These are phyloP conservation scores for Neurospora cerealis DNA, from an alignment of 495 filamentous ascomycete genomes.

Conservation along the genomic window DNA sequence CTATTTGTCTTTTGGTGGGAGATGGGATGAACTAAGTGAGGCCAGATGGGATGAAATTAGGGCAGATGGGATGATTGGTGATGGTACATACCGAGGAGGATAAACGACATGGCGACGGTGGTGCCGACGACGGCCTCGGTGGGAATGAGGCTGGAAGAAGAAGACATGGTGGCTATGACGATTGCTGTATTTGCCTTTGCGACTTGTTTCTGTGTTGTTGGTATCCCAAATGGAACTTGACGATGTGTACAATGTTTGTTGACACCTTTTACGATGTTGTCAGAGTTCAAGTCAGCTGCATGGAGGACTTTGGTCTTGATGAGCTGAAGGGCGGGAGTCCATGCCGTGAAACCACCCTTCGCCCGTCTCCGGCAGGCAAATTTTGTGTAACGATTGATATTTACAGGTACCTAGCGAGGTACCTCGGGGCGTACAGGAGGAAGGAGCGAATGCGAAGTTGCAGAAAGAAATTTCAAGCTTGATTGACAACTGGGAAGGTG, in stretches of 20 bases:
- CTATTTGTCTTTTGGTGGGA: no score
- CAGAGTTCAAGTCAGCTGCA: neutral
- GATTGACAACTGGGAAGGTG: neutral
- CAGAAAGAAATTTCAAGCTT: neutral
- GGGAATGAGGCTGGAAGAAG: neutral
- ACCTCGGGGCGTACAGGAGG: neutral
- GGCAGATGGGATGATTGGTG: neutral
- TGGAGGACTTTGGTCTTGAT: neutral
- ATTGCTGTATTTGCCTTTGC: neutral
- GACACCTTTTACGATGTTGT: neutral
- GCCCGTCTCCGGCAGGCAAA: neutral
- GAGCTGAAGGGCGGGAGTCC: neutral
- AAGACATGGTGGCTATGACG: neutral
- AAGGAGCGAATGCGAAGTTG: neutral
- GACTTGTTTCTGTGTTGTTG: neutral
- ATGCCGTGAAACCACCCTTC: neutral
- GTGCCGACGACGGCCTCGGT: constrained; percentile 24
- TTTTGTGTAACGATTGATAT: neutral
- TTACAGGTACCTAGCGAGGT: neutral
- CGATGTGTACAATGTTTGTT: neutral
- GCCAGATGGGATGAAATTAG: neutral
- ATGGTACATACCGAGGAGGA: constrained; percentile 28
- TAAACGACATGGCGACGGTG: constrained; percentile 34
- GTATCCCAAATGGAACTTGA: neutral
- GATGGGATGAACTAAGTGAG: no score